These are phyloP conservation scores for Solanum chiquidenum DNA, from an alignment of 257 asterid genomes.

Conservation along the genomic window DNA sequence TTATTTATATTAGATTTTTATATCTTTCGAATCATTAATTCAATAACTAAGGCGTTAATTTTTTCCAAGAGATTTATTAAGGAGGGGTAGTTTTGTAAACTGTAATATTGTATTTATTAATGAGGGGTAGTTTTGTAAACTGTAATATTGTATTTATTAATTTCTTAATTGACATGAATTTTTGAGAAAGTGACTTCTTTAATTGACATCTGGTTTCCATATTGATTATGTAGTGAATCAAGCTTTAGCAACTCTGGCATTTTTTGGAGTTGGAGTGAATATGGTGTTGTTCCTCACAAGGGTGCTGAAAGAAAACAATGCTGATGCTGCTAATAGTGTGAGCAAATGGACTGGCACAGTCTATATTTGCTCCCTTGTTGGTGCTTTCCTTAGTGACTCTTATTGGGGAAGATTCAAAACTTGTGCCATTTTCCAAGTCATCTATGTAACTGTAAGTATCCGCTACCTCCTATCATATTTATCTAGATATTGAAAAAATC, in stretches of 20 bases:
- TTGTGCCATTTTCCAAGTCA: conserved; percentile 78
- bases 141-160: no score
- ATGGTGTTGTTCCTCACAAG: conserved; percentile 82
- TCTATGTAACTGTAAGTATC: conserved; percentile 62
- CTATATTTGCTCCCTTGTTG: conserved; percentile 86
- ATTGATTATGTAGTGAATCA: conserved; percentile 55
- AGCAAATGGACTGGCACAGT: conserved; percentile 99
- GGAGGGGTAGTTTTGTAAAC: background rate
- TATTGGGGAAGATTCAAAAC: conserved; percentile 95
- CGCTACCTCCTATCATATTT: background rate
- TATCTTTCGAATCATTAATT: background rate
- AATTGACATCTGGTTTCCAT: background rate
- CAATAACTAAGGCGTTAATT: background rate
- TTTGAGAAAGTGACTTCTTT: background rate
- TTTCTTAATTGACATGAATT: background rate
- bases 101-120: no score
- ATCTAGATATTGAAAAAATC: background rate
- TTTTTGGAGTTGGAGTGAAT: conserved; percentile 91
- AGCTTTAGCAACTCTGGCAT: conserved; percentile 95
- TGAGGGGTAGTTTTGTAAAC: background rate
- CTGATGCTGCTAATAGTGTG: conserved; percentile 86
- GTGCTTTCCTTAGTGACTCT: conserved; percentile 91
- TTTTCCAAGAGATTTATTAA: background rate
- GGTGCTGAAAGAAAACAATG: conserved; percentile 72
- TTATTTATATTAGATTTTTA: background rate